phyloP scores from a whole-genome alignment of 2,329 filamentous ascomycete genomes.

The Mycosphaerelloides madeirae region DNA sequence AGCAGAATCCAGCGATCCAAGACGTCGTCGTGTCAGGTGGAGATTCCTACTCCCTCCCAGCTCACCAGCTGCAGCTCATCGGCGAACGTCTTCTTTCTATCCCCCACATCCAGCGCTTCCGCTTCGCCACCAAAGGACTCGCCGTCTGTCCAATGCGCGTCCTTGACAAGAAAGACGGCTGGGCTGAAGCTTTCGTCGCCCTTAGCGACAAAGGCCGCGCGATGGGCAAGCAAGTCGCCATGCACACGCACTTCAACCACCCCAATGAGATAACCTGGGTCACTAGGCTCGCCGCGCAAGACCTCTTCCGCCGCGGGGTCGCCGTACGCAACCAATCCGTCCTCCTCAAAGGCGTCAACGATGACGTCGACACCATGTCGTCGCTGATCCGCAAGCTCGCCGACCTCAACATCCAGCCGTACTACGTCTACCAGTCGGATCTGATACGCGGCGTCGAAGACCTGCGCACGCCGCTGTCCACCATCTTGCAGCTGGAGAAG shows the following conservation, averaged over 20 bases:
- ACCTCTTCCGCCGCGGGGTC: slow-evolving; percentile 49
- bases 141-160: slow-evolving; percentile 56
- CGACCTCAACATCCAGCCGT: slow-evolving; percentile 55
- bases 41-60: slow-evolving; percentile 55
- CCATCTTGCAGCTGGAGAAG: slow-evolving; percentile 55
- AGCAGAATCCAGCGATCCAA: slow-evolving; percentile 44
- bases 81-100: slow-evolving; percentile 54
- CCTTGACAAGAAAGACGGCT: slow-evolving; percentile 49
- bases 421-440: slow-evolving; percentile 64
- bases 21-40: slow-evolving; percentile 62
- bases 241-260: slow-evolving; percentile 64
- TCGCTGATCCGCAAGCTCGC: slow-evolving; percentile 51
- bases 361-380: slow-evolving; percentile 50
- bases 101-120: slow-evolving; percentile 55
- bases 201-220: slow-evolving; percentile 49
- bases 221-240: slow-evolving; percentile 55
- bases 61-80: slow-evolving; percentile 50
- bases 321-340: slow-evolving; percentile 59
- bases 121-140: slow-evolving; percentile 59
- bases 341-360: slow-evolving; percentile 56
- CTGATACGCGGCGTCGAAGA: slow-evolving; percentile 59
- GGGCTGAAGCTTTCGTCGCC: slow-evolving; percentile 50
- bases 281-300: slow-evolving; percentile 48
- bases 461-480: slow-evolving; percentile 56
- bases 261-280: slow-evolving; percentile 60